phyloP scores from a whole-genome alignment of 192 early-diverging fungal species.

The Thamnidium elegans region DNA sequence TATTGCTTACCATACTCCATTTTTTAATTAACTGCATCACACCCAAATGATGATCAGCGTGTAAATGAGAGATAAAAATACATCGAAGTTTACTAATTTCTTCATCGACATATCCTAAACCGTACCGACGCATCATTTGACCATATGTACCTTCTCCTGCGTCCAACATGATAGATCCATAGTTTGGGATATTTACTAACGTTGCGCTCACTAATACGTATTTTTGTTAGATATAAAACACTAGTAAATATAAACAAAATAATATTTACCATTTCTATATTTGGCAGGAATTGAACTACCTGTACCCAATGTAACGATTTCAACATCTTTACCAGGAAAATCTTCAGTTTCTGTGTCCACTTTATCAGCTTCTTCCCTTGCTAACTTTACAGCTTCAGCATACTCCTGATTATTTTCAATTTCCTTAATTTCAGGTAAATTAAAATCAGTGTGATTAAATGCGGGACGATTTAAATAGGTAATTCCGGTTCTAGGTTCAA shows the following conservation, averaged over 20 bases:
- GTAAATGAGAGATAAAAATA: constrained; percentile 93
- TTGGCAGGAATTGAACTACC: constrained; percentile 86
- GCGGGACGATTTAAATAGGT: constrained; percentile 34
- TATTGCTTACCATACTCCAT: constrained; percentile 59
- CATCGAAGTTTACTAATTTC: constrained; percentile 59
- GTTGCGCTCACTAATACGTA: constrained; percentile 70
- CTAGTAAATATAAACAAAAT: neutral
- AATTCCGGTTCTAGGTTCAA: constrained; percentile 63
- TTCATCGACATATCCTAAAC: constrained; percentile 49
- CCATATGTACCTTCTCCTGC: constrained; percentile 88
- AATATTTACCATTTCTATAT: constrained; percentile 78
- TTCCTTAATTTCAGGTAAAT: constrained; percentile 13
- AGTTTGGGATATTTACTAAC: constrained; percentile 60
- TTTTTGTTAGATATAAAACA: neutral
- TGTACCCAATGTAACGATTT: constrained; percentile 78
- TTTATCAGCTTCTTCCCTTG: constrained; percentile 29
- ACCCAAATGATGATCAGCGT: constrained; percentile 98
- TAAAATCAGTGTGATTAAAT: constrained; percentile 23
- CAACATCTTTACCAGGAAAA: constrained; percentile 46
- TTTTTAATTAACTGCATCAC: constrained; percentile 66
- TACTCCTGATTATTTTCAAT: constrained; percentile 38
- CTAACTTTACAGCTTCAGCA: constrained; percentile 29
- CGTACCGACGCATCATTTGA: constrained; percentile 76
- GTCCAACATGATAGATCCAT: constrained; percentile 78
- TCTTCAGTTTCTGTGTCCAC: constrained; percentile 3